Base-by-base conservation (phyloP, 148 eudicot genomes). In the Fagopyrum esculentum region DNA sequence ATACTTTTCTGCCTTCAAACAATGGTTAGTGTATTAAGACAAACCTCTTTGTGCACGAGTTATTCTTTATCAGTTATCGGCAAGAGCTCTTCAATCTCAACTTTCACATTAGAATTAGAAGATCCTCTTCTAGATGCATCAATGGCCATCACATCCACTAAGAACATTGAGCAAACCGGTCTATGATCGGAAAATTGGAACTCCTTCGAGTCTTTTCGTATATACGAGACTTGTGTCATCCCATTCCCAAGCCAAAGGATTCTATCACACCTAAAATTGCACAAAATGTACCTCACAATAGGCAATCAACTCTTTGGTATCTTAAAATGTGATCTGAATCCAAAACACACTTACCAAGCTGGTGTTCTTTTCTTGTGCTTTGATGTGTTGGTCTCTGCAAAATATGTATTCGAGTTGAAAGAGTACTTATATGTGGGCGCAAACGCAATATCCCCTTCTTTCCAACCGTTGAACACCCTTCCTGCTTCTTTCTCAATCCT, bases 391-490 rank as follows among this genome's bases (percentile, higher is more conserved):
- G 80, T 84, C 55, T 88, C 95, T 43, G 89, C 90, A 9, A 84
- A 74, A 73, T 85, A 90, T 16, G 76, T 78, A 75, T 90, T 87
- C 1, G 92, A 88, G 75, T 90, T 85, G 75, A 76, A 76, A 68
- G 86, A 88, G 51, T 88, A 90, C 74, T 90, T 90, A 69, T 88
- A 90, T 0, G 95, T 90, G 11, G 95, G 95, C 13, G 90, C 85
- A 48, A 90, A 90, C 61, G 78, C 80, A 29, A 88, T 86, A 15
- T 78, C 83, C 50, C 92, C 92, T 83, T 90, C 95, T 82, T 83
- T 78, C 95, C 95, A 88, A 52, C 95, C 95, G 43, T 77, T 80
- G 79, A 90, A 88, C n/a, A 87, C 90, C 80, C 92, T 59, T 46
- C 90, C 88, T 16, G 85, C 85, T 80, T 85, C 86, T 68, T 82